Percentiles rank a stretch among this genome's conserved stretches.
These are phyloP conservation scores for Yamagishiella unicocca DNA, from an alignment of 139 green algal species.

Conservation along the genomic window DNA sequence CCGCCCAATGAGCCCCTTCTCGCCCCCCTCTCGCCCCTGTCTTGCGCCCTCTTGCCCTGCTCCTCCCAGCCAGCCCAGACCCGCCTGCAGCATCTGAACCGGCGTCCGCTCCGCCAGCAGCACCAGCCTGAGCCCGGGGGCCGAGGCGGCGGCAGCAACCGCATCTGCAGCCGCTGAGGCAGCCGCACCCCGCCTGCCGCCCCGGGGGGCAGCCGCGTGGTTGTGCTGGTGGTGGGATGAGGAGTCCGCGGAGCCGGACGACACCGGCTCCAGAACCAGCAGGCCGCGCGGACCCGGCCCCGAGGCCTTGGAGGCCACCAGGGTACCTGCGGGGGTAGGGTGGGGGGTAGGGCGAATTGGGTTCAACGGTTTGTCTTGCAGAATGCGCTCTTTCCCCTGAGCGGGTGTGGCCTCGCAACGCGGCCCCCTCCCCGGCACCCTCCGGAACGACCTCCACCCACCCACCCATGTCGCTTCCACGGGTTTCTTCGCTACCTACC, in stretches of 20 bases:
- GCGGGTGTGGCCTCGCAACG: background rate
- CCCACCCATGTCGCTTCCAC: background rate
- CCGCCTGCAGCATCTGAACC: constrained; percentile 51
- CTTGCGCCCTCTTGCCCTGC: too few relatives aligned
- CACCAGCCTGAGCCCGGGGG: constrained; percentile 39
- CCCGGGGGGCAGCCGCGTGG: background rate
- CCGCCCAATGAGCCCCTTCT: too few relatives aligned
- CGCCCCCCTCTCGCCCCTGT: too few relatives aligned
- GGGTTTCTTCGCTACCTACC: background rate
- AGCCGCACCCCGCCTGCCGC: background rate
- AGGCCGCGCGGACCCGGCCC: constrained; percentile 25
- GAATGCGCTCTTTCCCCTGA: background rate
- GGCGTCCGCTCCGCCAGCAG: constrained; percentile 56
- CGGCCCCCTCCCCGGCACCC: background rate
- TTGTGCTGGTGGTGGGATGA: background rate
- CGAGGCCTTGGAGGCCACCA: constrained; percentile 3
- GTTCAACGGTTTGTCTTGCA: background rate
- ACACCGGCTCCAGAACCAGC: constrained; percentile 51
- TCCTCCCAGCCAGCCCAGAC: too few relatives aligned
- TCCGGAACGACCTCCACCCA: background rate
- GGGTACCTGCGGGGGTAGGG: background rate
- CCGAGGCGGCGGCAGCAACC: background rate
- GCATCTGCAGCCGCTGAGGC: background rate
- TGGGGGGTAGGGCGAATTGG: too few relatives aligned
- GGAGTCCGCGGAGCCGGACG: background rate